phyloP scores from a whole-genome alignment of 768 basidiomycete genomes.

The Fomitopsis serialis region DNA sequence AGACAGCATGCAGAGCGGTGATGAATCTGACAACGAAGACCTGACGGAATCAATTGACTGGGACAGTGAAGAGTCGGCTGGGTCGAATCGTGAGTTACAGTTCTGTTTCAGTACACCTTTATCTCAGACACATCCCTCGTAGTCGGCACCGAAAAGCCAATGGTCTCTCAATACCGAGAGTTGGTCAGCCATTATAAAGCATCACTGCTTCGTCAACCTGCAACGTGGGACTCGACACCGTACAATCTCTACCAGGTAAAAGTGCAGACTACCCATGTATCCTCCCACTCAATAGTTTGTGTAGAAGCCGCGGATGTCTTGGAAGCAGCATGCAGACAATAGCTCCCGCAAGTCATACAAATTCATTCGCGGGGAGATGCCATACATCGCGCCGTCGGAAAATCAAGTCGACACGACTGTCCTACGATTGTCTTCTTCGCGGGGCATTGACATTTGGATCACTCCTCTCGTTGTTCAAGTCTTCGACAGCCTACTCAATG shows the following conservation, averaged over 20 bases:
- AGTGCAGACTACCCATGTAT: too few species aligned
- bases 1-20: constrained; percentile 54
- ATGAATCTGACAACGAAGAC: constrained; percentile 78
- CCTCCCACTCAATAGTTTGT: too few species aligned
- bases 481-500: constrained; percentile 40
- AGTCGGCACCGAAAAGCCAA: constrained; percentile 2
- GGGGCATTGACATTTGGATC: constrained; percentile 36
- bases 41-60: constrained; percentile 45
- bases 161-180: constrained; percentile 5
- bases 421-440: constrained; percentile 35
- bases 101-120: too few species aligned
- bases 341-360: too few species aligned
- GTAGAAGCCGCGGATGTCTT: too few species aligned
- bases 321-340: too few species aligned
- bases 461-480: constrained; percentile 52
- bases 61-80: constrained; percentile 36
- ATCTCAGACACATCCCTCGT: too few species aligned
- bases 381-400: background rate
- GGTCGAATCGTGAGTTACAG: constrained; percentile 40
- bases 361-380: too few species aligned
- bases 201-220: constrained; percentile 27
- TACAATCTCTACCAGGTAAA: constrained; percentile 22
- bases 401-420: constrained; percentile 20
- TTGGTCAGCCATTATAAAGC: constrained; percentile 42
- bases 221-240: constrained; percentile 42